phyloP scores from a whole-genome alignment of 163 green algal genomes.

The Chlamydomonas reinhardtii region DNA sequence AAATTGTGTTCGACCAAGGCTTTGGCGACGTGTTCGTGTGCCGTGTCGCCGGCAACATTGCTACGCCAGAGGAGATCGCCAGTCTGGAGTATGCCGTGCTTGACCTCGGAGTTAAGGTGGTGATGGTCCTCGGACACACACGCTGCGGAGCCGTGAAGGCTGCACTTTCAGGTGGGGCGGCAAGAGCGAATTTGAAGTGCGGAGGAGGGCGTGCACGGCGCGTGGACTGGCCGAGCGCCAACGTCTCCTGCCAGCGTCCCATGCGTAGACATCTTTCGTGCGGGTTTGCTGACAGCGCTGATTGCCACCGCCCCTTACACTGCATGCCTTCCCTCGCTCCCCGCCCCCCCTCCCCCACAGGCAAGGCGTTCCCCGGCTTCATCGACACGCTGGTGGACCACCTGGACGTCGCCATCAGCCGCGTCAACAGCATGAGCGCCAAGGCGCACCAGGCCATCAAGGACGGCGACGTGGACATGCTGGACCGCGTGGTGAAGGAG shows the following conservation, averaged over 20 bases:
- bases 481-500: slow-evolving; percentile 51
- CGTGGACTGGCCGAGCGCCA: too few species aligned
- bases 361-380: slow-evolving; percentile 59
- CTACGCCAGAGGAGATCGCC: slow-evolving; percentile 48
- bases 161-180: slow-evolving; percentile 49
- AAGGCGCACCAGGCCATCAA: slow-evolving; percentile 8
- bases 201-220: too few species aligned
- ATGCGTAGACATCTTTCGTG: too few species aligned
- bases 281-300: too few species aligned
- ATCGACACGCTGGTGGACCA: slow-evolving; percentile 58
- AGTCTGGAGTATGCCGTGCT: slow-evolving; percentile 58
- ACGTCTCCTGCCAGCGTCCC: too few species aligned
- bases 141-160: slow-evolving; percentile 57
- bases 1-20: slow-evolving; percentile 69
- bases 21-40: slow-evolving; percentile 67
- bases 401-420: slow-evolving; percentile 52
- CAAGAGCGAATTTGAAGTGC: too few species aligned
- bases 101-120: slow-evolving; percentile 45
- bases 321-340: too few species aligned
- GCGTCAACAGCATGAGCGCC: slow-evolving; percentile 3
- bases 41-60: slow-evolving; percentile 58
- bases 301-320: too few species aligned
- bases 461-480: slow-evolving; percentile 1
- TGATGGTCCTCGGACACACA: slow-evolving; percentile 59
- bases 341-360: not conserved